Conservation (phyloP, 805 yeast species). For the Suhomyces sp. region DNA sequence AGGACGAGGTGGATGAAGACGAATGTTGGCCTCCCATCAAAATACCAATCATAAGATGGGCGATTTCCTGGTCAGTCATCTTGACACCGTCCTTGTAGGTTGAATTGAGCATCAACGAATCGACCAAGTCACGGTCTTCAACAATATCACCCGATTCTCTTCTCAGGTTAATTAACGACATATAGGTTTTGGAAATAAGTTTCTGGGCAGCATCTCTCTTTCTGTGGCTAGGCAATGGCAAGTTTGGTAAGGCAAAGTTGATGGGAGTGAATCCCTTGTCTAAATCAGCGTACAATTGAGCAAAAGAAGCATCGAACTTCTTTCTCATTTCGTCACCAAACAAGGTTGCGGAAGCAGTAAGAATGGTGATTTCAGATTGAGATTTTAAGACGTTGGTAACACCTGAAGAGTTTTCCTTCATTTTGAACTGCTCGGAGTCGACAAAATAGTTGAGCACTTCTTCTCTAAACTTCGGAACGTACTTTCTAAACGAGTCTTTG, state of each 20-base stretch:
- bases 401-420: slow-evolving; percentile 39
- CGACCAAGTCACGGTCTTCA: slow-evolving; percentile 84
- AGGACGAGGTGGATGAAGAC: slow-evolving; percentile 91
- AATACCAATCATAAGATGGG: slow-evolving; percentile 89
- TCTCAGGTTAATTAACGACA: slow-evolving; percentile 72
- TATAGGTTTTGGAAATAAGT: slow-evolving; percentile 75
- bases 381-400: slow-evolving; percentile 67
- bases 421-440: slow-evolving; percentile 47
- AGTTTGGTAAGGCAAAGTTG: slow-evolving; percentile 91
- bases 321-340: slow-evolving; percentile 90
- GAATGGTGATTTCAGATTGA: slow-evolving; percentile 93
- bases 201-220: slow-evolving; percentile 86
- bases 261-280: slow-evolving; percentile 97
- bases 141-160: slow-evolving; percentile 69
- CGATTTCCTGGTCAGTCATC: slow-evolving; percentile 95
- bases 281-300: slow-evolving; percentile 80
- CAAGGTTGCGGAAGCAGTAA: slow-evolving; percentile 90
- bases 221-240: slow-evolving; percentile 84
- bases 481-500: slow-evolving; percentile 73
- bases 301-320: slow-evolving; percentile 77
- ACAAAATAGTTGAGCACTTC: slow-evolving; percentile 71
- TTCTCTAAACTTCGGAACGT: slow-evolving; percentile 84
- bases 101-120: slow-evolving; percentile 75
- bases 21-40: slow-evolving; percentile 99
- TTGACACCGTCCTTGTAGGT: slow-evolving; percentile 89